These are phyloP conservation scores for Fusarium sp. DNA, from an alignment of 2,329 filamentous ascomycete genomes.

Conservation along the genomic window DNA sequence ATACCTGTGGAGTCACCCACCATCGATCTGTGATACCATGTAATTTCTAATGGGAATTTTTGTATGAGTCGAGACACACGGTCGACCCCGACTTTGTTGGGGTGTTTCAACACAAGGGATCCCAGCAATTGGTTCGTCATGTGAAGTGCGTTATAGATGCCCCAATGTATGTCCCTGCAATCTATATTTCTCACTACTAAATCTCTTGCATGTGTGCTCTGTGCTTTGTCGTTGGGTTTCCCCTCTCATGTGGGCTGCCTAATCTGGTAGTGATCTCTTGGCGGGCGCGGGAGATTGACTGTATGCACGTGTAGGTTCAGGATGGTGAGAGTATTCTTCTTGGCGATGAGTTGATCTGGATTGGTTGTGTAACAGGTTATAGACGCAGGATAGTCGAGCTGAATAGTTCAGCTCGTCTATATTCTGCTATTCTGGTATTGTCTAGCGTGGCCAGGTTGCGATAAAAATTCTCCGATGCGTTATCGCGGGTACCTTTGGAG, in stretches of 20 bases:
- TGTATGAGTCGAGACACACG: slow-evolving; percentile 27
- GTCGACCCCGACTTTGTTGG: slow-evolving; percentile 14
- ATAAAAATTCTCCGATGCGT: neutral
- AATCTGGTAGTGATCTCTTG: slow-evolving; percentile 8
- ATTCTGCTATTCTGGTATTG: neutral
- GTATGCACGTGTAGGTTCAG: neutral
- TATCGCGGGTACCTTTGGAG: neutral
- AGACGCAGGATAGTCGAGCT: neutral
- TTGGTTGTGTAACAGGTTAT: neutral
- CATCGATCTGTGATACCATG: slow-evolving; percentile 27
- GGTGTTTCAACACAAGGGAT: neutral
- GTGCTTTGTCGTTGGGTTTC: neutral
- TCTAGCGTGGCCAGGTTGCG: neutral
- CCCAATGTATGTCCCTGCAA: neutral
- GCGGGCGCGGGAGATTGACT: neutral
- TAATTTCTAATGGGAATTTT: slow-evolving; percentile 27
- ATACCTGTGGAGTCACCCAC: slow-evolving; percentile 18
- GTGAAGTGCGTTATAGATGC: neutral
- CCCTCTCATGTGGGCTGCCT: neutral
- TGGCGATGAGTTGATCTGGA: neutral
- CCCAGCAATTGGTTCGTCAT: neutral
- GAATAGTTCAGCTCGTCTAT: neutral
- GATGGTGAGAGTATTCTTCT: neutral
- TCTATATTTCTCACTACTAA: neutral
- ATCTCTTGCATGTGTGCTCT: neutral